Percentiles rank a stretch among this genome's conserved stretches.
Evolutionary conservation across 2,329 filamentous ascomycete genomes (phyloP).

Genomic region (Salinomyces thailandicus): DNA sequence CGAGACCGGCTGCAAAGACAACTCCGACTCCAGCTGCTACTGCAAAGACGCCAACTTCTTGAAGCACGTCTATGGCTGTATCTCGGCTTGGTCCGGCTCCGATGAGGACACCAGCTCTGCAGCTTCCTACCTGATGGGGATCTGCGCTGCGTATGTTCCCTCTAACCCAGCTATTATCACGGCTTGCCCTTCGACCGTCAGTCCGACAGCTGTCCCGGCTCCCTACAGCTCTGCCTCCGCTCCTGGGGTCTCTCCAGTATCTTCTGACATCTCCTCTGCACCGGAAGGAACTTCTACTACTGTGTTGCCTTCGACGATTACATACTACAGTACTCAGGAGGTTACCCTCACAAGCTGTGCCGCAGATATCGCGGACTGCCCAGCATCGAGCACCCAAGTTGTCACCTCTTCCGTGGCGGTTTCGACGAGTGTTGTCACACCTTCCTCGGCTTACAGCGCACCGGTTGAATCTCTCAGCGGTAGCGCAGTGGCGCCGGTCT

Average conservation of each 20-base stretch:
- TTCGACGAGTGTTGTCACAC: slow-evolving; percentile 7
- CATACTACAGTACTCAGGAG: slow-evolving; percentile 33
- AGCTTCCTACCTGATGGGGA: slow-evolving; percentile 72
- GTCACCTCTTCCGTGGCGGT: slow-evolving; percentile 9
- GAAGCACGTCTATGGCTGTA: slow-evolving; percentile 67
- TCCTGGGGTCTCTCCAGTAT: slow-evolving; percentile 1
- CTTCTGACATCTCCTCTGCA: slow-evolving; percentile 4
- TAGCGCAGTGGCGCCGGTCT: neutral
- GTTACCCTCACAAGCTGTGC: slow-evolving; percentile 35
- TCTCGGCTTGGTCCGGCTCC: slow-evolving; percentile 62
- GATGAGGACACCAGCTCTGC: slow-evolving; percentile 58
- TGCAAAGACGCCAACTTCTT: slow-evolving; percentile 72
- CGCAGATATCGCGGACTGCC: slow-evolving; percentile 27
- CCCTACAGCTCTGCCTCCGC: slow-evolving; percentile 1
- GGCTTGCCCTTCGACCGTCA: slow-evolving; percentile 52
- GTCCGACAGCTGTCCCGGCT: slow-evolving; percentile 28
- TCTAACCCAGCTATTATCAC: slow-evolving; percentile 80
- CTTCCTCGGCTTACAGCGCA: slow-evolving; percentile 4
- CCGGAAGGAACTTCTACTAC: slow-evolving; percentile 4
- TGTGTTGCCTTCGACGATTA: slow-evolving; percentile 19
- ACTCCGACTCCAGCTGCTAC: slow-evolving; percentile 76
- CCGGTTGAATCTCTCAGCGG: neutral
- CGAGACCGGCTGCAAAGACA: slow-evolving; percentile 64
- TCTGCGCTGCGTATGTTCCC: slow-evolving; percentile 67
- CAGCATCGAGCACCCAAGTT: slow-evolving; percentile 15